Conservation (phyloP, 148 eudicot genomes). For the Fagopyrum homotropicum region DNA sequence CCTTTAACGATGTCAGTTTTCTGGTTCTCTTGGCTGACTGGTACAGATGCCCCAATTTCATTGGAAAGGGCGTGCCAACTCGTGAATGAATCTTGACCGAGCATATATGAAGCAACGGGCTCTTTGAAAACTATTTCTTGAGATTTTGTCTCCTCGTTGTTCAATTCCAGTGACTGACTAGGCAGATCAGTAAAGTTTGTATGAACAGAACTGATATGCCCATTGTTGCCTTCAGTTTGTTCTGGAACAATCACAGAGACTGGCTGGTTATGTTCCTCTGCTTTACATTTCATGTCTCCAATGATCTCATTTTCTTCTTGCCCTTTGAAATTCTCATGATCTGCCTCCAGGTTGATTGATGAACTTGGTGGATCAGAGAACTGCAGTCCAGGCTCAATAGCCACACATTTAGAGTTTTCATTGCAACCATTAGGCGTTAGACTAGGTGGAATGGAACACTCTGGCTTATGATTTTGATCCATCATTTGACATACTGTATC, state of each 20-base stretch:
- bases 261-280: conserved; percentile 9
- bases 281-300: not conserved
- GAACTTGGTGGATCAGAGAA: conserved; percentile 2
- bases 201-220: not conserved
- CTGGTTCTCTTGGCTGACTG: conserved; percentile 31
- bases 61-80: conserved; percentile 25
- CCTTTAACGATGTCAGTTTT: conserved; percentile 22
- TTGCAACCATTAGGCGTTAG: conserved; percentile 16
- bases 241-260: not conserved
- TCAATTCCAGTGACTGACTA: conserved; percentile 12
- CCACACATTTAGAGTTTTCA: conserved; percentile 13
- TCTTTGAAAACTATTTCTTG: conserved; percentile 23
- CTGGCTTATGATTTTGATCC: not conserved
- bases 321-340: not conserved
- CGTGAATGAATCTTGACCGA: conserved; percentile 30
- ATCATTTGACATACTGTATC: conserved; percentile 11
- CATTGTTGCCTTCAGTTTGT: conserved; percentile 7
- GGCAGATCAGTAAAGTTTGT: conserved; percentile 16
- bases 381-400: not conserved
- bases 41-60: conserved; percentile 23
- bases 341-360: not conserved
- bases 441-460: conserved; percentile 16
- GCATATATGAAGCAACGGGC: conserved; percentile 20
- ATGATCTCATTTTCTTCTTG: not conserved
- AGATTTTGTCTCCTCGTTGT: conserved; percentile 10